Percentiles rank a stretch among this genome's conserved stretches.
phyloP scores from a whole-genome alignment of 2,329 filamentous ascomycete genomes.

The Periconia digitata region DNA sequence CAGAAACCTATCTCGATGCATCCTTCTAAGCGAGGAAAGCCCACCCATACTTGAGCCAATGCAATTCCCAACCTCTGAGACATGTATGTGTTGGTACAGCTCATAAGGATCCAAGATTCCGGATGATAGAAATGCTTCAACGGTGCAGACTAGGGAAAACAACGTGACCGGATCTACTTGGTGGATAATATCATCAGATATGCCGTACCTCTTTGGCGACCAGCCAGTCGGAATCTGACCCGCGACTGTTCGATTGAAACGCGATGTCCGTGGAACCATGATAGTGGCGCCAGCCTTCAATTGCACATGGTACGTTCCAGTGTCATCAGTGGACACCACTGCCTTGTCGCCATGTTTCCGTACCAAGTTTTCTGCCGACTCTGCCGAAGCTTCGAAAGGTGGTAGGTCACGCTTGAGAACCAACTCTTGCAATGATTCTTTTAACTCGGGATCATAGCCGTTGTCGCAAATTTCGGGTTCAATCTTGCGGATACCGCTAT shows the following conservation, averaged over 20 bases:
- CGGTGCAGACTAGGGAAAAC: slow-evolving; percentile 90
- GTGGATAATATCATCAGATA: slow-evolving; percentile 95
- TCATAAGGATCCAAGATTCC: slow-evolving; percentile 99
- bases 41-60: slow-evolving; percentile 98
- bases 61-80: slow-evolving; percentile 97
- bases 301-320: slow-evolving; percentile 90
- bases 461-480: slow-evolving; percentile 92
- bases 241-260: slow-evolving; percentile 95
- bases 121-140: slow-evolving; percentile 83
- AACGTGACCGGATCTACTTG: slow-evolving; percentile 97
- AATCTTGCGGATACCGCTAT: slow-evolving; percentile 95
- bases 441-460: slow-evolving; percentile 97
- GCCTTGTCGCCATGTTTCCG: slow-evolving; percentile 96
- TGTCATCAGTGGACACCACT: slow-evolving; percentile 91
- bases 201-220: slow-evolving; percentile 93
- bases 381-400: slow-evolving; percentile 95
- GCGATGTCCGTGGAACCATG: slow-evolving; percentile 93
- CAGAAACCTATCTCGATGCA: slow-evolving; percentile 97
- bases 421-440: slow-evolving; percentile 95
- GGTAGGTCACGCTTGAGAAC: slow-evolving; percentile 97
- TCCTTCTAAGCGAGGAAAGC: slow-evolving; percentile 84
- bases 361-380: slow-evolving; percentile 96
- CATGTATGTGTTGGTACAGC: slow-evolving; percentile 99
- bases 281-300: slow-evolving; percentile 94
- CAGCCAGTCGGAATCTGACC: slow-evolving; percentile 97